Base-by-base conservation (phyloP, 2,329 filamentous ascomycete species). In the Fusarium lateritium region DNA sequence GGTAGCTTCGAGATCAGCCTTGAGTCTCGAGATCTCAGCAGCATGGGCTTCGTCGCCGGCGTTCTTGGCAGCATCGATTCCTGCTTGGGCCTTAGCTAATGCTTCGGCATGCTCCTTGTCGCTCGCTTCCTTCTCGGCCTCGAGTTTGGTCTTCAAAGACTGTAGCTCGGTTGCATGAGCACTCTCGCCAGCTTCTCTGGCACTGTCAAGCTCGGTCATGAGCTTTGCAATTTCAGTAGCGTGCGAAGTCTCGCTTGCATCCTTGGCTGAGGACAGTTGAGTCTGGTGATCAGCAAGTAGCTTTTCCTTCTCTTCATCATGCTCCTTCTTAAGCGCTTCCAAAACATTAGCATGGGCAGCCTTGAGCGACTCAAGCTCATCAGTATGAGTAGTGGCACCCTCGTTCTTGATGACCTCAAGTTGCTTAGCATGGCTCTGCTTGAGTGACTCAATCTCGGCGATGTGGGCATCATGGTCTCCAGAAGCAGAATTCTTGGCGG, bases 391-490 rank as follows among this genome's bases (percentile, higher is more conserved):
- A 14, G 77, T 76, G 49, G 82, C 78, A 61, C 82, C 80, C 65
- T 86, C 80, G 13, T 71, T 73, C 74, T 84, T 83, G 36, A 82
- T 70, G 4, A 80, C 74, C 56, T 83, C 80, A 3, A 86, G 77
- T 64, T 87, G 80, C 67, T 85, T 80, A 3, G 84, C 83, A 68
- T 89, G 87, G 68, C 77, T 85, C 17, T 82, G 81, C 74, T 88
- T 87, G 26, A 90, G 78, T n/a, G 83, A 73, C 39, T 89, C 83
- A 3, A 90, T 77, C 70, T 88, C 85, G 28, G 79, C 77, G 9
- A 84, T 65, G 46, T 85, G 83, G 24, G 83, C 76, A 31, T 86
- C 82, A 63, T 82, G 79, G 52, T 86, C 85, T 21, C 84, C 80
- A 39, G 83, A 83, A 17, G 83, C 82, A 49, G 79, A 81, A 54